Evolutionary conservation across 2,329 filamentous ascomycete genomes (phyloP).

Genomic region (Colletotrichum zoysiae): DNA sequence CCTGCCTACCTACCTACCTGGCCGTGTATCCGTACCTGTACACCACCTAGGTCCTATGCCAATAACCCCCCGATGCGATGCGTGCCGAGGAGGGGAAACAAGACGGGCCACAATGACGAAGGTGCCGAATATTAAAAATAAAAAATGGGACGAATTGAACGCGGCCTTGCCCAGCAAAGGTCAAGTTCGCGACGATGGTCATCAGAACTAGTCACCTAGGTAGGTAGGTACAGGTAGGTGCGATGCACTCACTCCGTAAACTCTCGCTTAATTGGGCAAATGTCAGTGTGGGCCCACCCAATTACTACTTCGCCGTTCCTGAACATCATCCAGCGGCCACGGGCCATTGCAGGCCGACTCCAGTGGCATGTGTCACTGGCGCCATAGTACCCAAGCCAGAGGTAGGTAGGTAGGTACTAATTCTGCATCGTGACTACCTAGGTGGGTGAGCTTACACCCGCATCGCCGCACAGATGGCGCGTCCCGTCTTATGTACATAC

Average conservation of each 20-base stretch:
- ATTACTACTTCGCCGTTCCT: neutral
- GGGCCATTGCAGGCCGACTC: neutral
- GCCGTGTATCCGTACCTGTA: too few relatives aligned
- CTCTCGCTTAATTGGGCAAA: too few relatives aligned
- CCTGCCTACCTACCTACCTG: too few relatives aligned
- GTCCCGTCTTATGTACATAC: constrained; percentile 15
- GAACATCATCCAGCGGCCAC: neutral
- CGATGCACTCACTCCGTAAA: too few relatives aligned
- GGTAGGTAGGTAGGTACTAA: too few relatives aligned
- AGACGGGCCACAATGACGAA: neutral
- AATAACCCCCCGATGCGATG: too few relatives aligned
- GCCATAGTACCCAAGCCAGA: neutral
- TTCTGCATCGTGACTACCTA: too few relatives aligned
- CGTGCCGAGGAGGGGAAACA: neutral
- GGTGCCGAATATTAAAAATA: neutral
- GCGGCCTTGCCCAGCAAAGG: constrained; percentile 17
- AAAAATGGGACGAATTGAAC: constrained; percentile 9
- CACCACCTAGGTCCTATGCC: too few relatives aligned
- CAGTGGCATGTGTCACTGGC: constrained; percentile 8
- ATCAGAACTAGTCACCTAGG: too few relatives aligned
- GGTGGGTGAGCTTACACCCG: constrained; percentile 4
- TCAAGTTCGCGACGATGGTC: constrained; percentile 32
- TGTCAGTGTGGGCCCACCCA: too few relatives aligned
- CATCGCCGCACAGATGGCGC: constrained; percentile 34
- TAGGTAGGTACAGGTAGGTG: too few relatives aligned